Conservation (phyloP, 83 land plant genomes). For the Larix sibirica region DNA sequence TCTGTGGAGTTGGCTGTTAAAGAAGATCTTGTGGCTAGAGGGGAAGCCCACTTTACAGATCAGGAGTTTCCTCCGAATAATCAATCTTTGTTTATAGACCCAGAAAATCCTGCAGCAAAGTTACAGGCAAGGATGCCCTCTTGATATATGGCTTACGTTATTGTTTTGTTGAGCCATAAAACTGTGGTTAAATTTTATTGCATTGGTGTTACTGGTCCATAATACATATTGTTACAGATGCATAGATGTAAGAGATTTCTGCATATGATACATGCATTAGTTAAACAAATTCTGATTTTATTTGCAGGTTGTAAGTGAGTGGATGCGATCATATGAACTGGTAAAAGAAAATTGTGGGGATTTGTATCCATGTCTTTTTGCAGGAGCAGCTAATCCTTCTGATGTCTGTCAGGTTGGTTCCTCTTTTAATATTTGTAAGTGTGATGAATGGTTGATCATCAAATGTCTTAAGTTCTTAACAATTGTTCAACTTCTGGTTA, state of each 20-base stretch:
- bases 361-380: conserved; percentile 75
- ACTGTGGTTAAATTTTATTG: neutral
- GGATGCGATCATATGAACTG: conserved; percentile 89
- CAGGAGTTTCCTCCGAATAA: conserved; percentile 97
- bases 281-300: neutral
- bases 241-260: neutral
- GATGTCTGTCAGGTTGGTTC: conserved; percentile 98
- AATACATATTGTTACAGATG: neutral
- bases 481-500: neutral
- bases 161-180: neutral
- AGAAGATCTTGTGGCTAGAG: conserved; percentile 90
- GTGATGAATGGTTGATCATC: neutral
- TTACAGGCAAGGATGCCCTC: conserved; percentile 61
- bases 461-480: neutral
- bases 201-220: neutral
- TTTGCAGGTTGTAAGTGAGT: conserved; percentile 83
- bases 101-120: conserved; percentile 75
- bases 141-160: neutral
- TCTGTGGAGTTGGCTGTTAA: conserved; percentile 96
- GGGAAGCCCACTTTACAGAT: conserved; percentile 93
- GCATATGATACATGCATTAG: neutral
- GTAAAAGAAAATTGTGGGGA: conserved; percentile 48
- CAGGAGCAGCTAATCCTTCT: conserved; percentile 87
- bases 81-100: conserved; percentile 87
- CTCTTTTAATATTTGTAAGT: neutral